A percentile compares a stretch with the other conserved stretches of the same genome.
These are phyloP conservation scores for Pyrenophora teres DNA, from an alignment of 2,329 filamentous ascomycete genomes.

Conservation along the genomic window DNA sequence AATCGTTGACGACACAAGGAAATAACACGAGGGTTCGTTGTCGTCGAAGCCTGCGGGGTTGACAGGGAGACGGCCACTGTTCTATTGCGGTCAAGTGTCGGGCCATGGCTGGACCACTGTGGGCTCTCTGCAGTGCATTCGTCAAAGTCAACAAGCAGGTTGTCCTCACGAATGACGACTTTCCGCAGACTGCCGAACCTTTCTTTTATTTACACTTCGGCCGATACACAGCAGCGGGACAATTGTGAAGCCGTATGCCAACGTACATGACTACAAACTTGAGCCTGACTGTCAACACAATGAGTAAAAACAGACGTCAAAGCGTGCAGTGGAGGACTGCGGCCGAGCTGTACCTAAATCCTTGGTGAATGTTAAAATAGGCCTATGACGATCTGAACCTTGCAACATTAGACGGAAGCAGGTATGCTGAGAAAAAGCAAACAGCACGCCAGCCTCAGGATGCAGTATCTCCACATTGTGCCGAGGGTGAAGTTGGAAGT, in stretches of 20 bases:
- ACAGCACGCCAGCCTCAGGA: not conserved
- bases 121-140: not conserved
- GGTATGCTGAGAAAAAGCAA: no score
- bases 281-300: no score
- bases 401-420: no score
- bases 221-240: not conserved
- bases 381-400: no score
- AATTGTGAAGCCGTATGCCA: no score
- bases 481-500: not conserved
- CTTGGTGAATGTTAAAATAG: no score
- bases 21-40: constrained; percentile 8
- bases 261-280: no score
- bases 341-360: no score
- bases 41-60: constrained; percentile 6
- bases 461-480: not conserved
- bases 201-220: not conserved
- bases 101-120: not conserved
- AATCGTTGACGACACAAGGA: not conserved
- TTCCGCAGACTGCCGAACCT: not conserved
- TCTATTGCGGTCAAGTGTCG: constrained; percentile 2
- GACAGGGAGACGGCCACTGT: constrained; percentile 4
- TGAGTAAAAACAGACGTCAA: no score
- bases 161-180: constrained; percentile 4
- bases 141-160: not conserved
- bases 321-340: no score